A percentile compares a stretch with the other conserved stretches of the same genome.
Conservation (phyloP, 257 asterid species). For the Solanum chiquidenum region DNA sequence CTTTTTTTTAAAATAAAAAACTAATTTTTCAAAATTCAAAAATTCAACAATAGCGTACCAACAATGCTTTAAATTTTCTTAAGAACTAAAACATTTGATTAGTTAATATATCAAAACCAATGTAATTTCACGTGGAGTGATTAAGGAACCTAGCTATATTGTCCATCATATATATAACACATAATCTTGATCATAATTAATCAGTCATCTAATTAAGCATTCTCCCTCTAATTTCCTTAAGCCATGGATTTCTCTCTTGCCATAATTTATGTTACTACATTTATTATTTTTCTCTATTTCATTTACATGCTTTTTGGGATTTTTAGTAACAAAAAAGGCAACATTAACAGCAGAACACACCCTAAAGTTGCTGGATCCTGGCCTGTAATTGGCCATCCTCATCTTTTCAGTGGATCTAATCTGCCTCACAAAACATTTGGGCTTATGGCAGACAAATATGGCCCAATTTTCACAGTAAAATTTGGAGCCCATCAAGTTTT, state of each 20-base stretch:
- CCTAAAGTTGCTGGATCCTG: neutral
- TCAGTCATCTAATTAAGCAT: neutral
- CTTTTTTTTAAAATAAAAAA: too few species aligned
- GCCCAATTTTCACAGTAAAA: constrained; percentile 16
- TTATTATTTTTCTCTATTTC: neutral
- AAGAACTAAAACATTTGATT: too few species aligned
- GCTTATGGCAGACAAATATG: constrained; percentile 18
- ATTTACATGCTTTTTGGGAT: neutral
- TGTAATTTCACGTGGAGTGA: too few species aligned
- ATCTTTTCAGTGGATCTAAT: constrained; percentile 5
- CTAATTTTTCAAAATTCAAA: too few species aligned
- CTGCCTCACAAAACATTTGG: constrained; percentile 11
- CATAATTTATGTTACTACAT: neutral
- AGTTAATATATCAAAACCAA: too few species aligned
- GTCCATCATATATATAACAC: too few species aligned
- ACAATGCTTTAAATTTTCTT: too few species aligned
- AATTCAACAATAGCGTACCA: too few species aligned
- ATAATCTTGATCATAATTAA: too few species aligned
- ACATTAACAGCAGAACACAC: too few species aligned
- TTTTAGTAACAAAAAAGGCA: neutral
- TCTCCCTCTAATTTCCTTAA: neutral
- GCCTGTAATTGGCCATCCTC: constrained; percentile 26
- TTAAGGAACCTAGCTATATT: too few species aligned
- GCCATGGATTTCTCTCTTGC: neutral
- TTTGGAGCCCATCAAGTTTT: constrained; percentile 3